Conservation (phyloP, 1,284 basidiomycete genomes). For the Volvariella surrecta region DNA sequence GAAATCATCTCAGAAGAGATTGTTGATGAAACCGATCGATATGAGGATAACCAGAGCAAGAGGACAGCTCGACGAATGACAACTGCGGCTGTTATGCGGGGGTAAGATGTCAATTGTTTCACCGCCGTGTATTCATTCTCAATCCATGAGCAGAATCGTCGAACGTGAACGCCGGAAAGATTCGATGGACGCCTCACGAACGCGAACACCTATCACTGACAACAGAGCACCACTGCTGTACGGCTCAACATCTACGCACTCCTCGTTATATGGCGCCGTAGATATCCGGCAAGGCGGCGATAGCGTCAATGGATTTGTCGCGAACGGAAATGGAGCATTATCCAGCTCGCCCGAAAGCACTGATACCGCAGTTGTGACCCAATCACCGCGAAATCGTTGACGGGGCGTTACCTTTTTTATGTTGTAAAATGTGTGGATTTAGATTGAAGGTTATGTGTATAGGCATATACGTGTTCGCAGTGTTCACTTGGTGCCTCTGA, state of each 20-base stretch:
- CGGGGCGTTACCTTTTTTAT: too few species aligned
- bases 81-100: slow-evolving; percentile 74
- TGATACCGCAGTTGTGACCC: too few species aligned
- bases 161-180: slow-evolving; percentile 18
- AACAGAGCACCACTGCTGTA: neutral
- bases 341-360: too few species aligned
- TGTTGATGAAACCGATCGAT: slow-evolving; percentile 85
- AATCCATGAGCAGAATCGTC: slow-evolving; percentile 14
- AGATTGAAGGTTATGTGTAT: too few species aligned
- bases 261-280: neutral
- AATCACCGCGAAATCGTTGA: too few species aligned
- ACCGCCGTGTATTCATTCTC: neutral
- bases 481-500: too few species aligned
- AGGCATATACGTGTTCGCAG: too few species aligned
- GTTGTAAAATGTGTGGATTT: too few species aligned
- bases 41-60: slow-evolving; percentile 80
- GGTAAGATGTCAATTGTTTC: slow-evolving; percentile 32
- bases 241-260: neutral
- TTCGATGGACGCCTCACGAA: slow-evolving; percentile 10
- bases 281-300: too few species aligned
- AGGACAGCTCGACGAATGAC: slow-evolving; percentile 60
- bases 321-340: too few species aligned
- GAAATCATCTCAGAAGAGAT: slow-evolving; percentile 88
- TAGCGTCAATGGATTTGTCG: too few species aligned
- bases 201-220: slow-evolving; percentile 9